Evolutionary conservation across 169 alveolate genomes (phyloP), one percentile per base, ranked within the genome.

Genomic region (Eimeria maxima): DNA sequence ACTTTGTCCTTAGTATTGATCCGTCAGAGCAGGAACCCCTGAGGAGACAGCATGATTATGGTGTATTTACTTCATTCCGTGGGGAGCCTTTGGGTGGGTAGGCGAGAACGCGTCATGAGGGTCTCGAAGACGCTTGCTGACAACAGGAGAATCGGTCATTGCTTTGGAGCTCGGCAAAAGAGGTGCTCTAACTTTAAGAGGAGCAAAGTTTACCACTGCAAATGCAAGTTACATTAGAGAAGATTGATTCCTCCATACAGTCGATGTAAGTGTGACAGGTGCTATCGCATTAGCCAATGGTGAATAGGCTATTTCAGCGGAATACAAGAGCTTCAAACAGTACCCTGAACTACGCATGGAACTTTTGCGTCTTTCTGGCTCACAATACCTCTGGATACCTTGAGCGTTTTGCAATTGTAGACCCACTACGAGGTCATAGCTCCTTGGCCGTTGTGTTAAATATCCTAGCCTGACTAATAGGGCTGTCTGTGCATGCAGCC

Each of bases 401-500:
- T 27, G 53, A 71, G 13, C 10, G 11, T 13, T 29, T 14, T 33
- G 53, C 50, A 33, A 38, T 14, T 29, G n/a, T 13, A 33, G 53
- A 38, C 6, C 33, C 50, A 33, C 10, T 71, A 33, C 81, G 33
- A 71, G 50, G 7, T 24, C 53, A 38, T 5, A 4, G 53, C 14
- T 73, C 50, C 29, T 14, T 33, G 14, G 33, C 47, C 20, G 27
- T 69, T 29, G 50, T 10, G 45, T 13, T 20, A 3, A 33, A 13
- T 11, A 69, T 69, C 7, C n/a, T 33, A 47, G 33, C 50, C 47
- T 27, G n/a, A 4, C 83, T 38, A 18, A 6, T 73, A 18, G 27
- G 83, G 27, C n/a, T 29, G n/a, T 18, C 27, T 33, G 53, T 16
- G 83, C 83, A 73, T 73, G 83, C 83, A 73, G 83, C 83, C 83